Conservation (phyloP, 2,329 filamentous ascomycete genomes). For the Colletotrichum kahawae region DNA sequence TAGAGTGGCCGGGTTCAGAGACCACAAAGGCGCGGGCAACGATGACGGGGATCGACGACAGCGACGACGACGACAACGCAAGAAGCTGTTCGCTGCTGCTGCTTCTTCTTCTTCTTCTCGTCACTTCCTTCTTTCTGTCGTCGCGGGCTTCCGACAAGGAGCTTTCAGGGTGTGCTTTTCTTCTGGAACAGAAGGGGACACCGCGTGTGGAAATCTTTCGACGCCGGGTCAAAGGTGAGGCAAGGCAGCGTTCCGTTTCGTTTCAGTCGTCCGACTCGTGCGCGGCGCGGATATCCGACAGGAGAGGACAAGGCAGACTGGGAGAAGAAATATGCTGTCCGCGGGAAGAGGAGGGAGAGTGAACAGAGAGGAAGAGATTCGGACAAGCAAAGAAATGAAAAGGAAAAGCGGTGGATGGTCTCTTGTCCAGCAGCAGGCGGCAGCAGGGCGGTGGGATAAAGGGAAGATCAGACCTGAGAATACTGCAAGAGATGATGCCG, state of each 20-base stretch:
- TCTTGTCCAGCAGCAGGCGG: not conserved
- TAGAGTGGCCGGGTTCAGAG: not conserved
- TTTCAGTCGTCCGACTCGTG: slow-evolving; percentile 5
- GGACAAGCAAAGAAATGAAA: not conserved
- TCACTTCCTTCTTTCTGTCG: not conserved
- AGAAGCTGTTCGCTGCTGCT: not conserved
- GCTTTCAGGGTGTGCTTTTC: not conserved
- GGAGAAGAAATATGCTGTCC: not conserved
- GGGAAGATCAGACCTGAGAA: not conserved
- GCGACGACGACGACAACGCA: not conserved
- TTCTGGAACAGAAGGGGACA: not conserved
- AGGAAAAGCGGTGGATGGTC: not conserved
- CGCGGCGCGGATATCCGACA: not conserved
- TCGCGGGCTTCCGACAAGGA: not conserved
- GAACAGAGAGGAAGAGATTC: not conserved
- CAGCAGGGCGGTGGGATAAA: not conserved
- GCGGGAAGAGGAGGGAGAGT: not conserved
- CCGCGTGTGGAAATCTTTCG: not conserved
- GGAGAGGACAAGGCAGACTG: not conserved
- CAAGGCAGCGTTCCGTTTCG: not conserved
- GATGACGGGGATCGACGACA: not conserved
- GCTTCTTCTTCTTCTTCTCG: not conserved
- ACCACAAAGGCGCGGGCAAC: not conserved
- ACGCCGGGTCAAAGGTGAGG: slow-evolving; percentile 1
- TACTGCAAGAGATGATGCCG: not conserved